Evolutionary conservation across 2,329 filamentous ascomycete species (phyloP).

Genomic region (Aaosphaeria arxii): DNA sequence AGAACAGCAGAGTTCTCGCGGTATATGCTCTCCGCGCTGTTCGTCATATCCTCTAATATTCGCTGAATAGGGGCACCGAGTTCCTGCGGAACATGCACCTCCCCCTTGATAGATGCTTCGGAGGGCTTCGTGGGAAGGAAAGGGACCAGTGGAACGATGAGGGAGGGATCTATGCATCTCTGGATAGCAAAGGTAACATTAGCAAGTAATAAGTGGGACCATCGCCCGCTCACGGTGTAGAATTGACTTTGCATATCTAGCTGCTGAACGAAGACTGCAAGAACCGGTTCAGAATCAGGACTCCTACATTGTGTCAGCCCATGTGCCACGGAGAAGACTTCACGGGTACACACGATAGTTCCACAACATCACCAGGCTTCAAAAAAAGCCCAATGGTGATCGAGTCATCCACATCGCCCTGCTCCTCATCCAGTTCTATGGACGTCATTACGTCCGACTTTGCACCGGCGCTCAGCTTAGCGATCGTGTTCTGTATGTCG

Average conservation of each 20-base stretch:
- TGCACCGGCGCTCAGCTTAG: constrained; percentile 16
- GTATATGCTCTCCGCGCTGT: constrained; percentile 47
- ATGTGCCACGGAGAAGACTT: background rate
- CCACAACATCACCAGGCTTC: constrained; percentile 49
- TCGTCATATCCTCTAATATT: constrained; percentile 43
- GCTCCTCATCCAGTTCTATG: constrained; percentile 15
- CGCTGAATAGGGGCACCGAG: constrained; percentile 45
- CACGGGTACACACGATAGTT: constrained; percentile 31
- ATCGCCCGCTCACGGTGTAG: constrained; percentile 50
- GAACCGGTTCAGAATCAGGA: constrained; percentile 37
- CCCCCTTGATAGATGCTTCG: constrained; percentile 28
- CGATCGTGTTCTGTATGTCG: constrained; percentile 22
- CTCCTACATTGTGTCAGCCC: background rate
- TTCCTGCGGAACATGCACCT: constrained; percentile 44
- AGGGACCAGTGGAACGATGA: constrained; percentile 48
- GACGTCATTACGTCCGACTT: constrained; percentile 19
- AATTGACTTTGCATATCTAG: constrained; percentile 44
- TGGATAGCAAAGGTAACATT: constrained; percentile 50
- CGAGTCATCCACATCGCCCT: constrained; percentile 24
- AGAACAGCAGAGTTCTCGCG: constrained; percentile 44
- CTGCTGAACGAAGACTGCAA: constrained; percentile 50
- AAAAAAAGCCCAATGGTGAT: constrained; percentile 36
- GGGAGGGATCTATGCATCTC: constrained; percentile 44
- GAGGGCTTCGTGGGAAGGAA: constrained; percentile 48
- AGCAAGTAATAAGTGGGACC: constrained; percentile 39